phyloP scores from a whole-genome alignment of 1,284 basidiomycete genomes.

The Heterobasidion parviporum region DNA sequence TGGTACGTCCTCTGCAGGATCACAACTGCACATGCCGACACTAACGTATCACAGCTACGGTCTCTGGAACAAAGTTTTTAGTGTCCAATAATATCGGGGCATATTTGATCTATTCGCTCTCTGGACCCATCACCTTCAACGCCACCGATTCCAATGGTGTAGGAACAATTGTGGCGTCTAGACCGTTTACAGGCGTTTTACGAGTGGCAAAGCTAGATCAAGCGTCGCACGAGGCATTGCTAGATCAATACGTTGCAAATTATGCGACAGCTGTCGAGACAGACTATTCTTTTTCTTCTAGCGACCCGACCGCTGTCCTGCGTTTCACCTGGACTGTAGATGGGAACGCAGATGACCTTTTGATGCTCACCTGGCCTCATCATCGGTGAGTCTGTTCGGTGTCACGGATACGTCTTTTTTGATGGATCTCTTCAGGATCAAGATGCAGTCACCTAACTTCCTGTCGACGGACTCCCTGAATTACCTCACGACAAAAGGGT shows the following conservation, averaged over 20 bases:
- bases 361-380: conserved; percentile 27
- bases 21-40: not conserved
- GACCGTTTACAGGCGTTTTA: conserved; percentile 31
- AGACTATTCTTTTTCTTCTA: conserved; percentile 21
- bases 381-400: conserved; percentile 17
- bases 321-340: conserved; percentile 24
- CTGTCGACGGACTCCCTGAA: conserved; percentile 18
- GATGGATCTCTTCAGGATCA: conserved; percentile 10
- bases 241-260: conserved; percentile 20
- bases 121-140: conserved; percentile 19
- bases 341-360: conserved; percentile 18
- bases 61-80: conserved; percentile 19
- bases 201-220: conserved; percentile 27
- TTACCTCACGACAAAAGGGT: conserved; percentile 26
- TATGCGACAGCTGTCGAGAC: conserved; percentile 23
- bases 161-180: conserved; percentile 18
- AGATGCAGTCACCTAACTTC: conserved; percentile 18
- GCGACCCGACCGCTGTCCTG: conserved; percentile 16
- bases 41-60: conserved; percentile 13
- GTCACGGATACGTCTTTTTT: not conserved
- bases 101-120: conserved; percentile 24
- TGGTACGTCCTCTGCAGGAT: conserved; percentile 7
- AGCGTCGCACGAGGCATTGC: conserved; percentile 18
- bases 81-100: conserved; percentile 20
- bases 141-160: conserved; percentile 9